Conservation (phyloP, 441 rosid genomes). For the Isatis lusitanica region DNA sequence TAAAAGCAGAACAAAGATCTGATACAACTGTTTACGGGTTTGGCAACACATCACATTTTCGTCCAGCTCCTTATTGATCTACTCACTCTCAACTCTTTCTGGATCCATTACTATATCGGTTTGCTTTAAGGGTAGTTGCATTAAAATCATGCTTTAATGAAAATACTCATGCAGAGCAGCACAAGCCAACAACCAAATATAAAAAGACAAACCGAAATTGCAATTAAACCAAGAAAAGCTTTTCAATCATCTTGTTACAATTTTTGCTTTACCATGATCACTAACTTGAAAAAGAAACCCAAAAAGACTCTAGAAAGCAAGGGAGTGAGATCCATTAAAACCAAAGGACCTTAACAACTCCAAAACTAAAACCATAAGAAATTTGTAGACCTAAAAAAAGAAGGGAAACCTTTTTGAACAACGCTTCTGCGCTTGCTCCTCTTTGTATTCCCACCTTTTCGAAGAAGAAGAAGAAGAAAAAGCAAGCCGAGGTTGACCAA, state of each 20-base stretch:
- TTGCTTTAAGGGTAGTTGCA: neutral
- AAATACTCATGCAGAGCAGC: neutral
- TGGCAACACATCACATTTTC: slow-evolving; percentile 9
- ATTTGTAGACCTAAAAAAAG: slow-evolving; percentile 14
- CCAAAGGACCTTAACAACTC: slow-evolving; percentile 45
- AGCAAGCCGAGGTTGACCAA: slow-evolving; percentile 85
- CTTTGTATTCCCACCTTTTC: slow-evolving; percentile 31
- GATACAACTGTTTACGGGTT: slow-evolving; percentile 10
- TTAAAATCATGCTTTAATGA: slow-evolving; percentile 2
- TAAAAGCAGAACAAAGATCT: slow-evolving; percentile 10
- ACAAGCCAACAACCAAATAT: neutral
- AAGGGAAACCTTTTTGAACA: slow-evolving; percentile 41
- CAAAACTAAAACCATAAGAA: slow-evolving; percentile 28
- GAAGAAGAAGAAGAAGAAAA: slow-evolving; percentile 31
- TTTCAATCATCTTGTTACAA: slow-evolving; percentile 26
- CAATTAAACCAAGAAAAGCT: slow-evolving; percentile 23
- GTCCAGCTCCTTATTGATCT: neutral
- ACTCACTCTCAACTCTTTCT: neutral
- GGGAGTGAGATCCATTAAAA: slow-evolving; percentile 28
- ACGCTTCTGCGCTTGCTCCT: slow-evolving; percentile 73
- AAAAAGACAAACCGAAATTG: neutral
- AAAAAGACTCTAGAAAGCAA: slow-evolving; percentile 14
- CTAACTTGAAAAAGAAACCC: slow-evolving; percentile 21
- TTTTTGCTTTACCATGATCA: neutral
- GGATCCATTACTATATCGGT: slow-evolving; percentile 3